These are phyloP conservation scores for Lachancea quebecensis DNA, from an alignment of 805 yeast genomes.

Conservation along the genomic window DNA sequence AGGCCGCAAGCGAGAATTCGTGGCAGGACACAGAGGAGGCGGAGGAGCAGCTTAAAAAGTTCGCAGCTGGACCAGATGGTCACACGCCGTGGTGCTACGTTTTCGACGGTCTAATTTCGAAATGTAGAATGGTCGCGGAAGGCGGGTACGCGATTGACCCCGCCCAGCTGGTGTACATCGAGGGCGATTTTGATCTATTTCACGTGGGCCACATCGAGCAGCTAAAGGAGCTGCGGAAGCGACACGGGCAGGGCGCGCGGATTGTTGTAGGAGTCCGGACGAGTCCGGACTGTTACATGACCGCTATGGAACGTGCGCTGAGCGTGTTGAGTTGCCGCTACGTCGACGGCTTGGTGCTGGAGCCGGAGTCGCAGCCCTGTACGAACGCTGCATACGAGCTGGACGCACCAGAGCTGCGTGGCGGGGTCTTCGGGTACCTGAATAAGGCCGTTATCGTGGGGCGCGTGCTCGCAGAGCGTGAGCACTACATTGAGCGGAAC, in stretches of 20 bases:
- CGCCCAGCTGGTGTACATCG: slow-evolving; percentile 41
- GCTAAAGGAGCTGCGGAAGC: slow-evolving; percentile 41
- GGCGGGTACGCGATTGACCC: slow-evolving; percentile 17
- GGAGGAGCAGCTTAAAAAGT: slow-evolving; percentile 24
- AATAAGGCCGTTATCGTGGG: slow-evolving; percentile 65
- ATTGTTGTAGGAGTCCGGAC: slow-evolving; percentile 53
- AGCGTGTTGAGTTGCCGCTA: slow-evolving; percentile 84
- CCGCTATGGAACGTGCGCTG: slow-evolving; percentile 72
- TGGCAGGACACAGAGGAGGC: too few relatives aligned
- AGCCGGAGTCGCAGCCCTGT: slow-evolving; percentile 13
- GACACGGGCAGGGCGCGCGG: slow-evolving; percentile 40
- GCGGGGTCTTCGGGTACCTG: slow-evolving; percentile 58
- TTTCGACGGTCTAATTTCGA: slow-evolving; percentile 37
- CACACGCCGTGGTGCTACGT: slow-evolving; percentile 44
- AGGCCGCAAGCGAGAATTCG: too few relatives aligned
- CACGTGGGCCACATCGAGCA: slow-evolving; percentile 89
- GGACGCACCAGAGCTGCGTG: slow-evolving; percentile 37
- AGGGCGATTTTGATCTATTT: slow-evolving; percentile 87
- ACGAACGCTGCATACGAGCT: slow-evolving; percentile 23
- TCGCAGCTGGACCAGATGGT: slow-evolving; percentile 63
- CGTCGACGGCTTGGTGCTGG: slow-evolving; percentile 68
- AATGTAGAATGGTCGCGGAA: slow-evolving; percentile 27
- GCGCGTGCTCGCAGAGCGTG: slow-evolving; percentile 63
- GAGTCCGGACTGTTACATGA: slow-evolving; percentile 76
- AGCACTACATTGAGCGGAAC: slow-evolving; percentile 80